Percentiles rank a stretch among this genome's conserved stretches.
Conservation (phyloP, 2,329 filamentous ascomycete species). For the Dryadomyces sulphureus region DNA sequence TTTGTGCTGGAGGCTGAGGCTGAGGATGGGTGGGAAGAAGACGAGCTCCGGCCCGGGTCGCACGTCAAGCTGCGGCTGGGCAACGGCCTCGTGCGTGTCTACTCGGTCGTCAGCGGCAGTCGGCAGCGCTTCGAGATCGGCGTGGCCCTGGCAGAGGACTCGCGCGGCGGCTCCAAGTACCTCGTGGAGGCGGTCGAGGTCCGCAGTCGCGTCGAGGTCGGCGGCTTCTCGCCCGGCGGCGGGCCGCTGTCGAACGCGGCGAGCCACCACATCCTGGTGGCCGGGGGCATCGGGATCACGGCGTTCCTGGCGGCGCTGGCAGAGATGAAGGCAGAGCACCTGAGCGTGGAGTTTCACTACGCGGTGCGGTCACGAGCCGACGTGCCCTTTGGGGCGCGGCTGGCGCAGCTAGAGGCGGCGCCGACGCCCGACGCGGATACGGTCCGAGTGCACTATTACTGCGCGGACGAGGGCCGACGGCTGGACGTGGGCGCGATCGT, state of each 20-base stretch:
- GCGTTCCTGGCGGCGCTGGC: slow-evolving; percentile 41
- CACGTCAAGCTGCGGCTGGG: slow-evolving; percentile 43
- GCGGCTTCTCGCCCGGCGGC: slow-evolving; percentile 29
- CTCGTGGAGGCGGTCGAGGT: slow-evolving; percentile 33
- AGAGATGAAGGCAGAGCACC: slow-evolving; percentile 27
- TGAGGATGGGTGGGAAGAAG: slow-evolving; percentile 14
- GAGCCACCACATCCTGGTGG: slow-evolving; percentile 47
- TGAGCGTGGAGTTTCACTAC: slow-evolving; percentile 40
- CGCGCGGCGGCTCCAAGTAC: slow-evolving; percentile 46
- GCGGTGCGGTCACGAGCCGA: slow-evolving; percentile 37
- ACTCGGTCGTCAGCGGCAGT: slow-evolving; percentile 42
- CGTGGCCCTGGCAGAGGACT: slow-evolving; percentile 30
- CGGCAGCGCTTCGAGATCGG: slow-evolving; percentile 39
- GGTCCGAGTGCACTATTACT: slow-evolving; percentile 31
- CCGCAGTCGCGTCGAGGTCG: slow-evolving; percentile 35
- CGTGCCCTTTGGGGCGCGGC: slow-evolving; percentile 35
- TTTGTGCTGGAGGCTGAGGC: slow-evolving; percentile 32
- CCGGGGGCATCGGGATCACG: slow-evolving; percentile 51
- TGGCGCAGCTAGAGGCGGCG: slow-evolving; percentile 22
- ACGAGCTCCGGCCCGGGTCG: slow-evolving; percentile 25
- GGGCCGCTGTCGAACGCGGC: slow-evolving; percentile 30
- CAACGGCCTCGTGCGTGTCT: slow-evolving; percentile 40
- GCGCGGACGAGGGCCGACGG: slow-evolving; percentile 31
- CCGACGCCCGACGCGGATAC: slow-evolving; percentile 4
- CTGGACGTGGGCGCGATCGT: slow-evolving; percentile 37